Conservation (phyloP, 164 flowering plant genomes). For the Malania oleifera region DNA sequence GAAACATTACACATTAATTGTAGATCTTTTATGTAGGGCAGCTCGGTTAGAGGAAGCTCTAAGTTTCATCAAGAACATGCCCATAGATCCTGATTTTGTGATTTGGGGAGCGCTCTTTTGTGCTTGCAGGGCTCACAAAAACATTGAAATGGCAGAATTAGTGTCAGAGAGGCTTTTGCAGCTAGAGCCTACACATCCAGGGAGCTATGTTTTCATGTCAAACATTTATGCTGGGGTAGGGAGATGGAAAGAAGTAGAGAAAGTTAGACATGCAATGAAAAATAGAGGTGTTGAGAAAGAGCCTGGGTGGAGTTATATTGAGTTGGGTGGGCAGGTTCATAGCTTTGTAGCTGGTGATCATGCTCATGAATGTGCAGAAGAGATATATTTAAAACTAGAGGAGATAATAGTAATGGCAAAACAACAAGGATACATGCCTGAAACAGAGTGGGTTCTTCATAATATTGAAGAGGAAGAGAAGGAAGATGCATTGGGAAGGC, state of each 20-base stretch:
- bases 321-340: conserved; percentile 33
- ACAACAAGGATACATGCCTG: conserved; percentile 37
- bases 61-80: conserved; percentile 37
- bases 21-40: conserved; percentile 48
- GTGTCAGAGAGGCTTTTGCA: conserved; percentile 35
- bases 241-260: conserved; percentile 45
- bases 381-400: conserved; percentile 30
- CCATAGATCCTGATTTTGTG: conserved; percentile 42
- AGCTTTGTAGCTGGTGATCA: conserved; percentile 39
- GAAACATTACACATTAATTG: conserved; percentile 45
- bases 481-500: conserved; percentile 46
- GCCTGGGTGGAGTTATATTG: conserved; percentile 53
- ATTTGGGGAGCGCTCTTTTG: conserved; percentile 58
- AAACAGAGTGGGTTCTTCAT: conserved; percentile 43
- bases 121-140: conserved; percentile 51
- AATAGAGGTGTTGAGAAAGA: conserved; percentile 29
- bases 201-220: conserved; percentile 42
- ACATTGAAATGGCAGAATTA: conserved; percentile 38
- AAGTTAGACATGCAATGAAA: conserved; percentile 36
- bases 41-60: conserved; percentile 44
- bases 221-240: conserved; percentile 38
- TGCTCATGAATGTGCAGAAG: conserved; percentile 21
- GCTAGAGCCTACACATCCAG: conserved; percentile 45
- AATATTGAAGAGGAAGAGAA: conserved; percentile 60
- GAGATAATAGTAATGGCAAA: conserved; percentile 27